phyloP scores from a whole-genome alignment of 2,329 filamentous ascomycete genomes.

The Fusarium paranaense region DNA sequence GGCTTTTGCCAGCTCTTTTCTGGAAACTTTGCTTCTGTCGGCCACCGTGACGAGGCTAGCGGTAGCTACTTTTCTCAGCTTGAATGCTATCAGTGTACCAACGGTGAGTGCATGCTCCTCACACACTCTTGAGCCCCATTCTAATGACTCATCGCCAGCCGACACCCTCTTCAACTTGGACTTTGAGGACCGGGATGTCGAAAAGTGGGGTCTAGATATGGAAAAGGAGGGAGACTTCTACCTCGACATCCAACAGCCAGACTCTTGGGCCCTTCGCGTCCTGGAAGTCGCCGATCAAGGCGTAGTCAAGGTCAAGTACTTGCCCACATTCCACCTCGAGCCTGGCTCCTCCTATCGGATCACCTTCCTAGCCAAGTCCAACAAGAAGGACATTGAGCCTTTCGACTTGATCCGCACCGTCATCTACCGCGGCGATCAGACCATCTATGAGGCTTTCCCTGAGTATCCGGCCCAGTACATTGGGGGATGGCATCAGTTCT shows the following conservation, averaged over 20 bases:
- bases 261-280: neutral
- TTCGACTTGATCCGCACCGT: neutral
- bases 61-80: neutral
- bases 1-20: neutral
- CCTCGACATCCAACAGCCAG: neutral
- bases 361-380: neutral
- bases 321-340: neutral
- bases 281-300: neutral
- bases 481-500: neutral
- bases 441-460: neutral
- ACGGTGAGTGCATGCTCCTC: neutral
- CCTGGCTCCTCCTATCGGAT: neutral
- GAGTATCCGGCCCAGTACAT: neutral
- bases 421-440: neutral
- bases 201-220: neutral
- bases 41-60: neutral
- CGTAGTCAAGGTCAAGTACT: neutral
- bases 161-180: neutral
- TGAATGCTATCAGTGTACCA: neutral
- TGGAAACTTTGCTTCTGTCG: neutral
- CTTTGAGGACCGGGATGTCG: neutral
- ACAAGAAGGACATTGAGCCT: neutral
- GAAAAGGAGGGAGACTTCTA: neutral
- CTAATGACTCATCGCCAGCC: neutral
- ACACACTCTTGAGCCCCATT: too few species aligned